Base-by-base conservation (phyloP, 306 rosid species). In the Cucurbita maxima region DNA sequence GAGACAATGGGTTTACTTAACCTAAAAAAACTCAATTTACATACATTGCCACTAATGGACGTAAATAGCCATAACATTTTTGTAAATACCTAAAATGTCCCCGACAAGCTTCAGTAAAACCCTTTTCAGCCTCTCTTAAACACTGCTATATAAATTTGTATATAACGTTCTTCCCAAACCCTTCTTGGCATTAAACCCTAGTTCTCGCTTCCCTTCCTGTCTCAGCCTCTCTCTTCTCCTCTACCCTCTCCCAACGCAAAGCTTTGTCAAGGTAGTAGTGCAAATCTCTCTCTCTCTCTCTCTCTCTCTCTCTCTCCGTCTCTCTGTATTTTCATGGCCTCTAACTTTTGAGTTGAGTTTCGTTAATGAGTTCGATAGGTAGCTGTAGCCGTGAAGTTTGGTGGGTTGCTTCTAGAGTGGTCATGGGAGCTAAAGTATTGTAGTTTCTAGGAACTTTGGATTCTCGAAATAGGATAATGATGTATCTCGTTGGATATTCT, bases 141-240 rank as follows among this genome's bases (percentile, higher is more conserved):
- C 71, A 51, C 16, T 58, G 50, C 79, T 41, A 41, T 69, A 75
- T 79, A 79, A 57, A 61, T 71, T 18, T 18, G 52, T 58, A 16
- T 16, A 10, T 15, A 37, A 44, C 55, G 55, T 44, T 45, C 45
- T n/a, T 45, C 12, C 72, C 72, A 67, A 68, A 45, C 57, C 57
- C 73, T 67, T 47, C 11, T 68, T 6, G 43, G 57, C 48, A 30
- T 9, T 68, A 68, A 68, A 68, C 73, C 73, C 73, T 68, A 68
- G 19, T 8, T 40, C 73, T 50, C 64, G 34, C 18, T 20, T 20
- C 74, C 19, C 58, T 52, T 48, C 20, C 38, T 63, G 34, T 30
- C 72, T 19, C 72, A 4, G n/a, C 36, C 53, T 43, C 72, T 43
- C 72, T 40, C 70, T 63, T 4, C 30, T 4, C 4, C 52, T 44